Conservation (phyloP, 2,329 filamentous ascomycete genomes). For the Magnaporthales sp. region DNA sequence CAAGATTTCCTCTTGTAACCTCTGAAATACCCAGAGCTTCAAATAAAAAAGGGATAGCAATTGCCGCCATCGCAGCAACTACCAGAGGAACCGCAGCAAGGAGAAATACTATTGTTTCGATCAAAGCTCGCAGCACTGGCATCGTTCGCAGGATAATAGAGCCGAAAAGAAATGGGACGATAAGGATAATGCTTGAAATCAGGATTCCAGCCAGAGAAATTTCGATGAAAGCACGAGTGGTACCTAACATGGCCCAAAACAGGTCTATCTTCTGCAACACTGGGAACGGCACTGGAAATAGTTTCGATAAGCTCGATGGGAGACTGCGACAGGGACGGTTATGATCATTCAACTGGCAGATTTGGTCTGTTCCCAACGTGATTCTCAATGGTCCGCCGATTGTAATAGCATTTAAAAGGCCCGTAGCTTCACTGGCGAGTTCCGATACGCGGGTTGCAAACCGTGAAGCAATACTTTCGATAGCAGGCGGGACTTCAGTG, state of each 20-base stretch:
- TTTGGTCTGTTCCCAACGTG: neutral
- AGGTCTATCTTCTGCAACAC: neutral
- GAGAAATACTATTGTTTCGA: neutral
- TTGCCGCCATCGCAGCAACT: neutral
- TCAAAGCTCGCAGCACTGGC: neutral
- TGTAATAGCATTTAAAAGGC: neutral
- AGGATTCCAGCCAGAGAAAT: neutral
- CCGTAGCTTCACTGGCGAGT: neutral
- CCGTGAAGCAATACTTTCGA: neutral
- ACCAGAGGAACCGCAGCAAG: neutral
- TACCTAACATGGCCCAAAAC: neutral
- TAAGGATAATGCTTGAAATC: neutral
- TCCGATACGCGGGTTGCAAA: neutral
- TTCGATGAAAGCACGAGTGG: neutral
- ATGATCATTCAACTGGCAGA: neutral
- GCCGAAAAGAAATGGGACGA: neutral
- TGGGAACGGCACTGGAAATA: neutral
- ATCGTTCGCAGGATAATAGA: neutral
- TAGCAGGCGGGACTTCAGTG: neutral
- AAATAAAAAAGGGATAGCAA: neutral
- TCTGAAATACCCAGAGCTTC: neutral
- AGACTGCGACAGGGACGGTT: neutral
- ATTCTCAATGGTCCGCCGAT: neutral
- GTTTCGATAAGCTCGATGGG: neutral
- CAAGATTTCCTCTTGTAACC: neutral